Base-by-base conservation (phyloP, 306 rosid species). In the Begonia fuchsioides region DNA sequence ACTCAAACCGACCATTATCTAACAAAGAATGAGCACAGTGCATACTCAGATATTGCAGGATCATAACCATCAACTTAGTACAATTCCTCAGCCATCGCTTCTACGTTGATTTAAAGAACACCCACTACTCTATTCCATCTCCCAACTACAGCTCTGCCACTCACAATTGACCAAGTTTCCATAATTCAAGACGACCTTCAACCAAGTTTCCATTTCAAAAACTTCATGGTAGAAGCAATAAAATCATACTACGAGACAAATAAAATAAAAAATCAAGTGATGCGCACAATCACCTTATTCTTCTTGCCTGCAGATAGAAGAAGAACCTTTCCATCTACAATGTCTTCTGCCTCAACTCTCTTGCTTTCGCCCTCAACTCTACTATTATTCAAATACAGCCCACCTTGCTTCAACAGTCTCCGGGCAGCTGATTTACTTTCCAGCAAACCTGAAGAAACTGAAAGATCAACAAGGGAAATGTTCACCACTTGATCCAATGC, bases 231-330 rank as follows among this genome's bases (percentile, higher is more conserved):
- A 26, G 8, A 26, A 54, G 3, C 16, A 52, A 53, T 46, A 16
- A 50, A 50, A 56, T 46, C 49, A 64, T 12, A 46, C 52, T 51
- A n/a, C 43, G 50, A 70, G 35, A 58, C 53, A 70, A 70, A 66
- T 55, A 51, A 12, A 64, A 44, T 47, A 18, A 44, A 18, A 46
- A 15, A 9, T 68, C 71, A 80, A 15, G 79, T 75, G 62, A 90
- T 75, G 59, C 86, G 62, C 20, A 90, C 92, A 47, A 90, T 68
- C 61, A 90, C 92, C 82, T 90, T 90, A 60, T 90, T 90, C 80
- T 90, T 90, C 73, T 81, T 90, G 50, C 97, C 97, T 0, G 95
- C 94, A 38, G 97, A 90, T 54, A 90, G 57, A 57, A 90, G 87
- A 32, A 90, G 74, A 51, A 90, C 92, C 55, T 76, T 84, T 51